Percentiles rank a stretch among this genome's conserved stretches.
phyloP scores from a whole-genome alignment of 495 filamentous ascomycete species.

The Neurospora sp. region DNA sequence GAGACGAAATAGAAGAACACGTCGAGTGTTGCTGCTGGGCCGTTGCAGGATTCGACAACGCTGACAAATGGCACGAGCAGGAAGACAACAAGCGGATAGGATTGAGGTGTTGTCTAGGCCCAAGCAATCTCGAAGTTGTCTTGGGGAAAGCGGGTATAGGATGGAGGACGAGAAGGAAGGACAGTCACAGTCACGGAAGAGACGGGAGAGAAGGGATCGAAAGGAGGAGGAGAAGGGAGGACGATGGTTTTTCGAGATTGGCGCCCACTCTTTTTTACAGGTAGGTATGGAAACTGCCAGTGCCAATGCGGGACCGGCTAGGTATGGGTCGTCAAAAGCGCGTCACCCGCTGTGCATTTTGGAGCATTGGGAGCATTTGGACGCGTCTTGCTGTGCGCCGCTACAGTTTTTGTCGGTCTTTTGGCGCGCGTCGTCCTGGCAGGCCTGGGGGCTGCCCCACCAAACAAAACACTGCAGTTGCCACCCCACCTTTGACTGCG shows the following conservation, averaged over 20 bases:
- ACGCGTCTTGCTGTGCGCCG: neutral
- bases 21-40: neutral
- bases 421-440: neutral
- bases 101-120: neutral
- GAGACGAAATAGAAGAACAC: neutral
- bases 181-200: neutral
- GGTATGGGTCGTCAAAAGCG: neutral
- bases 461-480: neutral
- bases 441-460: neutral
- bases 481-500: neutral
- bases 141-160: neutral
- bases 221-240: neutral
- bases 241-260: neutral
- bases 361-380: neutral
- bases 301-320: neutral
- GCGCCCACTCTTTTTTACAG: neutral
- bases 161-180: conserved; percentile 5
- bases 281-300: neutral
- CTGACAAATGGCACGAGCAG: neutral
- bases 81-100: neutral
- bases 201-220: neutral
- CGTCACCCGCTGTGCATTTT: neutral
- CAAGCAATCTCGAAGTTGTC: neutral
- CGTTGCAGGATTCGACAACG: neutral
- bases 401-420: neutral